Conservation (phyloP, 2,329 filamentous ascomycete genomes). For the Domatiomyces catenatus region DNA sequence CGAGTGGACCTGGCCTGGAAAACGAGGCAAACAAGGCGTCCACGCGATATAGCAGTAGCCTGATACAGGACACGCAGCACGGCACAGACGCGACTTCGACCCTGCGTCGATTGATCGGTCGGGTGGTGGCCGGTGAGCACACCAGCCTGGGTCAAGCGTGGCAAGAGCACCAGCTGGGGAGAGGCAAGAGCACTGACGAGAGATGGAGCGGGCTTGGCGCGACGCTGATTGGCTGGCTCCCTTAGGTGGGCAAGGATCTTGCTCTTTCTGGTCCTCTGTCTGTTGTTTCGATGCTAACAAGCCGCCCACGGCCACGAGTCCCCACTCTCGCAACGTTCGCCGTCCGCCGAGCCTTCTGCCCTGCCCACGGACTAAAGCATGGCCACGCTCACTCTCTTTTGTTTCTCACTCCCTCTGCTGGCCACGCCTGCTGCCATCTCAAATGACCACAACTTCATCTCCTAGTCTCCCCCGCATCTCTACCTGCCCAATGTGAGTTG, state of each 20-base stretch:
- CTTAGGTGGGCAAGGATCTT: not conserved
- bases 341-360: not conserved
- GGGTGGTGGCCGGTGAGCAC: not conserved
- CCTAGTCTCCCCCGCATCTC: not conserved
- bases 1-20: not conserved
- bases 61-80: not conserved
- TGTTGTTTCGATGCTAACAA: not conserved
- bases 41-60: not conserved
- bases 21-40: not conserved
- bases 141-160: not conserved
- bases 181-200: not conserved
- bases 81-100: not conserved
- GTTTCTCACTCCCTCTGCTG: not conserved
- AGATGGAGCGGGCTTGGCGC: not conserved
- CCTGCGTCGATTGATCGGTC: not conserved
- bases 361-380: not conserved
- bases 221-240: not conserved
- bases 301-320: not conserved
- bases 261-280: not conserved
- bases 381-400: conserved; percentile 1
- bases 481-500: not conserved
- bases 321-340: not conserved
- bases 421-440: not conserved
- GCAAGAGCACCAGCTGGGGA: not conserved
- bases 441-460: not conserved